Percentiles rank a stretch among this genome's conserved stretches.
These are phyloP conservation scores for Malassezia arunalokei DNA, from an alignment of 1,284 basidiomycete species.

Conservation along the genomic window DNA sequence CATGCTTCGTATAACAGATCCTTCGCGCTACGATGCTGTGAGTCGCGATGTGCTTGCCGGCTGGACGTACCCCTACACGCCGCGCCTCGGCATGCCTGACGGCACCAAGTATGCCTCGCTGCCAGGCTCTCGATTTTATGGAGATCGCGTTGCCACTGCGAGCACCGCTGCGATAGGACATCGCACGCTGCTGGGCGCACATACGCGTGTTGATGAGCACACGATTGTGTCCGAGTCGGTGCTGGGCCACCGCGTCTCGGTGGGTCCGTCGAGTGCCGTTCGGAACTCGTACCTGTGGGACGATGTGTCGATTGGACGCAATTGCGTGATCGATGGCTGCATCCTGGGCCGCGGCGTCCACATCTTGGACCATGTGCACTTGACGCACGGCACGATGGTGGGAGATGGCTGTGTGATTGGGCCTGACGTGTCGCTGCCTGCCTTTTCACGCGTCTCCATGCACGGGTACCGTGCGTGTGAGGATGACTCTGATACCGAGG, in stretches of 20 bases:
- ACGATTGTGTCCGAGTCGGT: conserved; percentile 60
- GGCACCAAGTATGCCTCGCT: conserved; percentile 49
- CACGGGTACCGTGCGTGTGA: conserved; percentile 23
- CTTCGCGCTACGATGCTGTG: conserved; percentile 35
- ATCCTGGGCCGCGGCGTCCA: conserved; percentile 60
- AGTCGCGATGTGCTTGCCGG: conserved; percentile 74
- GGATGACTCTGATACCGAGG: conserved; percentile 24
- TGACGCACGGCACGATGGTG: conserved; percentile 50
- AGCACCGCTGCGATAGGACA: conserved; percentile 23
- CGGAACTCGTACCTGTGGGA: conserved; percentile 32
- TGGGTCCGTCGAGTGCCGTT: conserved; percentile 49
- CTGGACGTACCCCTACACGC: conserved; percentile 88
- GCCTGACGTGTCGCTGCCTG: conserved; percentile 53
- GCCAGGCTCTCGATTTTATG: conserved; percentile 23
- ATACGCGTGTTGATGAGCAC: conserved; percentile 49
- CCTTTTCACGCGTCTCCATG: conserved; percentile 62
- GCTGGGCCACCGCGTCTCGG: conserved; percentile 60
- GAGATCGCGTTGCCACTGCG: conserved; percentile 23
- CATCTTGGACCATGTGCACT: conserved; percentile 57
- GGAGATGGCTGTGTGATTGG: conserved; percentile 43
- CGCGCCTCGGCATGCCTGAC: conserved; percentile 72
- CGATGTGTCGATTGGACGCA: conserved; percentile 52
- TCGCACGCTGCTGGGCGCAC: conserved; percentile 23
- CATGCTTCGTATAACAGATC: conserved; percentile 30
- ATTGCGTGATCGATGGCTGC: conserved; percentile 57